A percentile compares a stretch with the other conserved stretches of the same genome.
phyloP scores from a whole-genome alignment of 352 stramenopile genomes.

The Globisporangium acanthophoron region DNA sequence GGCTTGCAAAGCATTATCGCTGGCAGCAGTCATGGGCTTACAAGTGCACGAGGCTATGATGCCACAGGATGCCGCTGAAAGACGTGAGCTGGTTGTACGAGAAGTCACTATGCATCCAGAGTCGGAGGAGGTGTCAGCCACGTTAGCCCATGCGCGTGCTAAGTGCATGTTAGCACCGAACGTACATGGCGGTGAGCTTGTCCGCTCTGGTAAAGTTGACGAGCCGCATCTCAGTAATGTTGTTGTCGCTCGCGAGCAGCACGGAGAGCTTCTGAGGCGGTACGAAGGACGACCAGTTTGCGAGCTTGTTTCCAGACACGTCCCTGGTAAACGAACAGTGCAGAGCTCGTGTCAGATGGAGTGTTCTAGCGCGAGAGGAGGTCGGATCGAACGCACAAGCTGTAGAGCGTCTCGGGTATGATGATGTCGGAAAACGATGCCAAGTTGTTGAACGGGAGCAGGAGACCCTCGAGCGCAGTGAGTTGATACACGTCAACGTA shows the following conservation, averaged over 20 bases:
- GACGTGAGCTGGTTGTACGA: conserved; percentile 16
- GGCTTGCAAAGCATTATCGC: neutral
- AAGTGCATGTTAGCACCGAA: neutral
- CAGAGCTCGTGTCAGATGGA: neutral
- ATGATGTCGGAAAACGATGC: conserved; percentile 5
- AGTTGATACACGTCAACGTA: neutral
- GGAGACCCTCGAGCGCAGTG: conserved; percentile 5
- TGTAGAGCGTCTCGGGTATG: conserved; percentile 6
- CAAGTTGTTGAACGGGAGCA: conserved; percentile 11
- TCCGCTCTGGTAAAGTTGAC: conserved; percentile 9
- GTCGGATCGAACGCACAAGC: neutral
- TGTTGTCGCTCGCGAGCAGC: conserved; percentile 14
- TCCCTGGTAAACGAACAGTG: conserved; percentile 1
- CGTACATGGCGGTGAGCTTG: conserved; percentile 9
- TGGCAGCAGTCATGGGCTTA: neutral
- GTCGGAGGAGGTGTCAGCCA: neutral
- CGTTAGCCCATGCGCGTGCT: too few relatives aligned
- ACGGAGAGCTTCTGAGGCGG: conserved; percentile 5
- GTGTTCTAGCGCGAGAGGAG: neutral
- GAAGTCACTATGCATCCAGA: conserved; percentile 12
- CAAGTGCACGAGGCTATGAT: conserved; percentile 11
- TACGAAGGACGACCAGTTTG: conserved; percentile 3
- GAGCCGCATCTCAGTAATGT: conserved; percentile 5
- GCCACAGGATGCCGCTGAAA: conserved; percentile 17
- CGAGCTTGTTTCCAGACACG: conserved; percentile 11